Evolutionary conservation across 306 rosid species (phyloP), one percentile per base, ranked within the genome.

Genomic region (Dryas alaskensis): DNA sequence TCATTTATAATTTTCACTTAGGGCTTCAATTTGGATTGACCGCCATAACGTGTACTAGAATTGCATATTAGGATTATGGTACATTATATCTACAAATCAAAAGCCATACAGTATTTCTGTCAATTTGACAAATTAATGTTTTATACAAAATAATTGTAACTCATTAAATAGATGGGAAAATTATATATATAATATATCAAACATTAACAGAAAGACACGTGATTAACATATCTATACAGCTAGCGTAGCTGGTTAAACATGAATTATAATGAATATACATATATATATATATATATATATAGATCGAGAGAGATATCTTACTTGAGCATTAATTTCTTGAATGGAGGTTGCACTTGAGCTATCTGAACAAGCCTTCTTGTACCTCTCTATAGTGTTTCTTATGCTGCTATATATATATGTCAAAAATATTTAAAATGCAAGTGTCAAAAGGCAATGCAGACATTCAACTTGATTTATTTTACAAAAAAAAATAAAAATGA

Each of bases 311-410:
- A 16, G 8, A 27, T 49, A 43, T 45, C 75, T 64, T 83, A 94
- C 98, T 88, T 91, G 96, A 81, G 98, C 90, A 9, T 94, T 91
- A 54, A 92, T 86, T 81, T 94, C 97, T 5, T 89, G 84, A 58
- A 88, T 74, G 51, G 96, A 80, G 64, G 82, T 84, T 6, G 88
- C 75, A 40, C 85, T 80, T 50, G 96, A 80, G 81, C 67, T 84
- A 69, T 94, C 98, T 25, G 96, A 88, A 73, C 86, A 80, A 13
- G 96, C 92, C 72, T 91, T 91, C 85, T 87, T 94, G 86, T 94
- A 94, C 88, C 89, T 91, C 53, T 91, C 98, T 60, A 94, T 88
- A 5, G 96, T 94, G 71, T 90, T 76, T 70, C 89, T 89, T 75
- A 92, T 89, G 80, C 97, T 91, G 81, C 82, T 72, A 55, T 12